Evolutionary conservation across 2,329 filamentous ascomycete species (phyloP).

Genomic region (Teratosphaeria viscida): DNA sequence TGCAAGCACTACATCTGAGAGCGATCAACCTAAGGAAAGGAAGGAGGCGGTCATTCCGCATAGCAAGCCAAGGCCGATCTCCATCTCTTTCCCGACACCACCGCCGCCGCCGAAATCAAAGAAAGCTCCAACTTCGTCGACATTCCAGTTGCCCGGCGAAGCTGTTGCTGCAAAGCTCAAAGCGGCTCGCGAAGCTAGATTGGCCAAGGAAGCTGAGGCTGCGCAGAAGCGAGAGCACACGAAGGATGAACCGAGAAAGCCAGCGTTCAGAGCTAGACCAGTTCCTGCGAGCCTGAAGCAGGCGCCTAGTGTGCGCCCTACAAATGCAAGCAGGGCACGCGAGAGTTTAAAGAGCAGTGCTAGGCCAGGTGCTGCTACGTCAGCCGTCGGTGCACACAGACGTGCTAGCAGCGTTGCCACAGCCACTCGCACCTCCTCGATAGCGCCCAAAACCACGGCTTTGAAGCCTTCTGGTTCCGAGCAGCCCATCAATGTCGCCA

Average conservation of each 20-base stretch:
- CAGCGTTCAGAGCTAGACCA: slow-evolving; percentile 38
- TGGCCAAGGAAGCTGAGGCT: slow-evolving; percentile 17
- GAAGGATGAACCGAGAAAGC: slow-evolving; percentile 18
- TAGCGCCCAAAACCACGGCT: slow-evolving; percentile 3
- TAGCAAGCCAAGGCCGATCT: slow-evolving; percentile 38
- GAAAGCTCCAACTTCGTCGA: slow-evolving; percentile 40
- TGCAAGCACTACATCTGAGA: not conserved
- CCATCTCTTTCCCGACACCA: slow-evolving; percentile 37
- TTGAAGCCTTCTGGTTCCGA: slow-evolving; percentile 5
- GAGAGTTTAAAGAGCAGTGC: slow-evolving; percentile 25
- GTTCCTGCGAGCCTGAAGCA: slow-evolving; percentile 23
- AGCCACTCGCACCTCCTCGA: not conserved
- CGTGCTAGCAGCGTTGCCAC: slow-evolving; percentile 15
- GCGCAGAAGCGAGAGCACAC: slow-evolving; percentile 13
- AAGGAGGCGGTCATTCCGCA: slow-evolving; percentile 23
- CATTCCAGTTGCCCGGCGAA: slow-evolving; percentile 44
- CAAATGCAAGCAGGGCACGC: slow-evolving; percentile 34
- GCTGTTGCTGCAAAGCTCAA: slow-evolving; percentile 44
- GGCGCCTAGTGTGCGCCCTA: slow-evolving; percentile 32
- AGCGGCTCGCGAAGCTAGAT: slow-evolving; percentile 31
- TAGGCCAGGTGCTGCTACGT: not conserved
- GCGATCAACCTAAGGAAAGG: slow-evolving; percentile 9
- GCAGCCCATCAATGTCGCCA: slow-evolving; percentile 6
- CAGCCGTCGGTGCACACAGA: slow-evolving; percentile 2
- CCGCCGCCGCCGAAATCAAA: slow-evolving; percentile 39